phyloP scores from a whole-genome alignment of 495 filamentous ascomycete genomes.

The Penicillium longicatenatum region DNA sequence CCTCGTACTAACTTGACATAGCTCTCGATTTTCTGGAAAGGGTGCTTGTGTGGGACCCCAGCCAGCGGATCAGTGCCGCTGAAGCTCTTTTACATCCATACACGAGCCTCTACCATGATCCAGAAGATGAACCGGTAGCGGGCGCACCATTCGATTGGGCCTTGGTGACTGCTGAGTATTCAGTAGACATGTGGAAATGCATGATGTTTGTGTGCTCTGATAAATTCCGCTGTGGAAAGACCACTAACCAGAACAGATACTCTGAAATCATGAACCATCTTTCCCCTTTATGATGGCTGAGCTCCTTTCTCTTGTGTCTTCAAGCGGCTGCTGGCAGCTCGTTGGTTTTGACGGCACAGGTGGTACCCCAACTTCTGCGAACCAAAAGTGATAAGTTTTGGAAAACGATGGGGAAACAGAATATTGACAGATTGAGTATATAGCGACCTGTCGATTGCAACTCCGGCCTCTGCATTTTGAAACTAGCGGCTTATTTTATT shows the following conservation, averaged over 20 bases:
- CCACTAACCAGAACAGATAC: neutral
- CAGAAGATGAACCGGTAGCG: slow-evolving; percentile 6
- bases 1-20: neutral
- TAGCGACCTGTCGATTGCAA: neutral
- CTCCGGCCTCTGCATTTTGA: neutral
- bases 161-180: neutral
- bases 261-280: neutral
- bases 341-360: neutral
- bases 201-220: neutral
- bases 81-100: neutral
- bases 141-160: neutral
- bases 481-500: neutral
- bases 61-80: neutral
- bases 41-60: slow-evolving; percentile 5
- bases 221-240: neutral
- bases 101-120: slow-evolving; percentile 7
- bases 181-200: neutral
- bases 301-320: neutral
- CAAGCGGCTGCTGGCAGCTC: neutral
- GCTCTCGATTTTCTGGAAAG: slow-evolving; percentile 5
- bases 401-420: neutral
- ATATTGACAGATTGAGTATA: neutral
- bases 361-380: neutral
- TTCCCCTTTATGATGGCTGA: neutral
- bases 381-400: neutral